These are phyloP conservation scores for Beauveria pseudobassiana DNA, from an alignment of 2,329 filamentous ascomycete genomes.

Conservation along the genomic window DNA sequence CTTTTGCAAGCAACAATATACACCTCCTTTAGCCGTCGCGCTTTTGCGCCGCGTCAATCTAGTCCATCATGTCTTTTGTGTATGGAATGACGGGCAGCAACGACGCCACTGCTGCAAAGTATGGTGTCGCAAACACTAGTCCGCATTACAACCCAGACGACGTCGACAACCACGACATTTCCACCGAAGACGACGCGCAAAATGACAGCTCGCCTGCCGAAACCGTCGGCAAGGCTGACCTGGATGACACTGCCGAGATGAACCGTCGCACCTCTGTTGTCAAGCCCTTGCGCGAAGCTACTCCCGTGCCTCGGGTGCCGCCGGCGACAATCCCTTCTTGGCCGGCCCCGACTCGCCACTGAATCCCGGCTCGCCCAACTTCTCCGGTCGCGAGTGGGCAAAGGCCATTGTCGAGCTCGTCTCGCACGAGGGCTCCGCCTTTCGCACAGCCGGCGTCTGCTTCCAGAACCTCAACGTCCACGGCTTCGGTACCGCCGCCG, in stretches of 20 bases:
- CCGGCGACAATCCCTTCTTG: slow-evolving; percentile 39
- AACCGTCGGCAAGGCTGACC: slow-evolving; percentile 20
- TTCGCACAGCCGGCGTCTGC: slow-evolving; percentile 53
- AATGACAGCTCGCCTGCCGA: slow-evolving; percentile 22
- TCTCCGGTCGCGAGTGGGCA: slow-evolving; percentile 47
- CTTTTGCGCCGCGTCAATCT: background rate
- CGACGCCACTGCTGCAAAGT: slow-evolving; percentile 38
- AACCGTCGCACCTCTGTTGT: slow-evolving; percentile 40
- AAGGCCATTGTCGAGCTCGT: slow-evolving; percentile 44
- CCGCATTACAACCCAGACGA: slow-evolving; percentile 18
- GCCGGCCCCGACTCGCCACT: slow-evolving; percentile 36
- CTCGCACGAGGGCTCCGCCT: slow-evolving; percentile 40
- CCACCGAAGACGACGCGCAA: slow-evolving; percentile 22
- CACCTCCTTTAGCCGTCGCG: background rate
- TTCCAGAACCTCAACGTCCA: slow-evolving; percentile 59
- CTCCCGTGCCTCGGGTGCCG: slow-evolving; percentile 34
- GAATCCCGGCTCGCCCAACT: slow-evolving; percentile 40
- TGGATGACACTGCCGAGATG: slow-evolving; percentile 34
- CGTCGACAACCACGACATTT: slow-evolving; percentile 21
- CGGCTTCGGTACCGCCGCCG: slow-evolving; percentile 59
- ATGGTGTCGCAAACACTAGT: slow-evolving; percentile 28
- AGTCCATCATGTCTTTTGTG: slow-evolving; percentile 32
- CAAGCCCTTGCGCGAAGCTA: slow-evolving; percentile 44
- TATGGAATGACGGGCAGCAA: slow-evolving; percentile 38
- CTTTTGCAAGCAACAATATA: background rate